Conservation (phyloP, 2,329 filamentous ascomycete genomes). For the Helicocarpus griseus region DNA sequence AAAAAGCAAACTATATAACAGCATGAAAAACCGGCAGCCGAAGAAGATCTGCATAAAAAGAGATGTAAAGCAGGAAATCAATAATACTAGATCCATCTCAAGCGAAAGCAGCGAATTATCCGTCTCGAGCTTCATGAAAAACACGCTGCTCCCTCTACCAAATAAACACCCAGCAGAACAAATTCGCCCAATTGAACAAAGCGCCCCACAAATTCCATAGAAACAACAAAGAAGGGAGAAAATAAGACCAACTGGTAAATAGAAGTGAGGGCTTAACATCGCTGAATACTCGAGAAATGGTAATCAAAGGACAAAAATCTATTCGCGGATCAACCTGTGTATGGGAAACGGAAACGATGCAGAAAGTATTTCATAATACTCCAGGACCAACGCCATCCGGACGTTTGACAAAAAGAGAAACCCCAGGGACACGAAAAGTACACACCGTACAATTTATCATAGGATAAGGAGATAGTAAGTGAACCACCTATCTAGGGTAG, state of each 20-base stretch:
- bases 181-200: background rate
- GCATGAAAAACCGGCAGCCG: background rate
- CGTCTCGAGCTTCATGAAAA: background rate
- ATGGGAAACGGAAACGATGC: background rate
- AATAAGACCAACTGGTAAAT: background rate
- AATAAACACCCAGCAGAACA: background rate
- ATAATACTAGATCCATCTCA: background rate
- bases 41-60: background rate
- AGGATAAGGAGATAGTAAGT: background rate
- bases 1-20: background rate
- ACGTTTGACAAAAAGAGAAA: background rate
- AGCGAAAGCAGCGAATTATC: background rate
- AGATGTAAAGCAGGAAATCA: background rate
- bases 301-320: conserved; percentile 1
- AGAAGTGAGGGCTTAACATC: background rate
- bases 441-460: background rate
- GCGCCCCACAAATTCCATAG: background rate
- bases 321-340: background rate
- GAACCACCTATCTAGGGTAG: background rate
- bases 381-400: background rate
- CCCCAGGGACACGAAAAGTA: background rate
- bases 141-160: background rate
- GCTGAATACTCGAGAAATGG: background rate
- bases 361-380: background rate
- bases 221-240: background rate